Evolutionary conservation across 805 yeast species (phyloP).

Genomic region (Cephaloascus albidus): DNA sequence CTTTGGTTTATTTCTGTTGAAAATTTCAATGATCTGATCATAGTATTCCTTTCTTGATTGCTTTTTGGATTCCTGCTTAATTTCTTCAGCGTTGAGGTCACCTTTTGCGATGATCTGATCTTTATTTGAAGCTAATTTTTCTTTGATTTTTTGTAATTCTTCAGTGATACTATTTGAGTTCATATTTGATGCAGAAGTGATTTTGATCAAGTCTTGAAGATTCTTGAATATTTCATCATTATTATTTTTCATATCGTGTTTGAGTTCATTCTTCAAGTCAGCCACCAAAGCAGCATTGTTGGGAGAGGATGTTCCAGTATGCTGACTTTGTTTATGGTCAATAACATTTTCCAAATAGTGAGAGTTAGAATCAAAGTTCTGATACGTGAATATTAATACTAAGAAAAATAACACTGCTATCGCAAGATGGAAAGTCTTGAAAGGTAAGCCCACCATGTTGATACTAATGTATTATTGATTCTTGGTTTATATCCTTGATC

Average conservation of each 20-base stretch:
- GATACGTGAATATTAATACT: not conserved
- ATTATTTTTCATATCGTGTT: not conserved
- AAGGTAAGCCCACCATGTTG: not conserved
- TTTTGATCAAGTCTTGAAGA: not conserved
- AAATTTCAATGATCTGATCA: not conserved
- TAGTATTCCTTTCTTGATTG: not conserved
- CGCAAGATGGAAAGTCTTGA: not conserved
- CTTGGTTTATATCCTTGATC: no score
- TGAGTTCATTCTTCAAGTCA: not conserved
- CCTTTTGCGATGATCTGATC: not conserved
- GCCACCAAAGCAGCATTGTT: not conserved
- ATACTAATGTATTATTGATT: no score
- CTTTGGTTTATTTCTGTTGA: not conserved
- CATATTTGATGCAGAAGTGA: not conserved
- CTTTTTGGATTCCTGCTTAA: not conserved
- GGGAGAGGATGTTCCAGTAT: not conserved
- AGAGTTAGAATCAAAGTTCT: not conserved
- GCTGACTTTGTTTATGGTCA: not conserved
- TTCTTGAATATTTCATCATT: not conserved
- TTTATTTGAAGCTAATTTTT: not conserved
- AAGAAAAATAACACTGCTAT: not conserved
- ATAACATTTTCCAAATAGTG: not conserved
- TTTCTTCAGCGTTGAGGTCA: not conserved
- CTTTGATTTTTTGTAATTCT: not conserved
- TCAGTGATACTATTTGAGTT: not conserved